Percentiles rank a stretch among this genome's conserved stretches.
Evolutionary conservation across 164 flowering plant species (phyloP).

Genomic region (Chimonanthus praecox): DNA sequence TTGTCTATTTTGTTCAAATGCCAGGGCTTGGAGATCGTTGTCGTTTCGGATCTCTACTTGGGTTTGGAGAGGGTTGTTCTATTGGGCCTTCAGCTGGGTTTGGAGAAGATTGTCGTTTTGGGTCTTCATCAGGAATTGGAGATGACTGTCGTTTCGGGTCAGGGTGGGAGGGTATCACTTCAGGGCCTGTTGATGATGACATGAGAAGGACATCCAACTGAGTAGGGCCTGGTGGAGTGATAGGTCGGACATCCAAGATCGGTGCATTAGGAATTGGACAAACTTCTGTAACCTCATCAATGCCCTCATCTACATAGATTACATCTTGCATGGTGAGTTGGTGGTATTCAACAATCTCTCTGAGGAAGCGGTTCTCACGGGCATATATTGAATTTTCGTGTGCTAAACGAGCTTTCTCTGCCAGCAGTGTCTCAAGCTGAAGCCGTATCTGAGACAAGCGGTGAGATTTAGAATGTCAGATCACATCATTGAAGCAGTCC

Average conservation of each 20-base stretch:
- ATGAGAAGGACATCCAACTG: no score
- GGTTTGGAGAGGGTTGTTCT: no score
- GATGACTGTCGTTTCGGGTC: not conserved
- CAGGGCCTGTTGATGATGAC: not conserved
- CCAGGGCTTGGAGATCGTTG: no score
- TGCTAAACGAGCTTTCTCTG: conserved; percentile 89
- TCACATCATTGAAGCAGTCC: not conserved
- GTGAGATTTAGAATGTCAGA: not conserved
- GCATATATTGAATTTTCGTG: conserved; percentile 78
- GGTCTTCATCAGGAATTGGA: no score
- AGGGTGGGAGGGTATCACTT: not conserved
- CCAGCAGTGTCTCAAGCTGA: conserved; percentile 87
- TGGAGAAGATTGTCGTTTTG: no score
- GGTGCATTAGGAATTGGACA: conserved; percentile 27
- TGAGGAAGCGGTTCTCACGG: conserved; percentile 80
- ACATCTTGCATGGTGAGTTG: conserved; percentile 97
- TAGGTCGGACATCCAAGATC: no score
- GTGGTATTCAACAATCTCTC: conserved; percentile 93
- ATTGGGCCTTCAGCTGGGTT: no score
- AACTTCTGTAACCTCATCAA: conserved; percentile 80
- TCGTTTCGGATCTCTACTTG: no score
- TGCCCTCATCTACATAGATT: conserved; percentile 82
- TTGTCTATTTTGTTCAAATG: no score
- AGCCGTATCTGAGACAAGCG: conserved; percentile 64
- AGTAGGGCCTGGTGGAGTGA: not conserved